phyloP scores from a whole-genome alignment of 2,329 filamentous ascomycete genomes.

The Penicillium sp. region DNA sequence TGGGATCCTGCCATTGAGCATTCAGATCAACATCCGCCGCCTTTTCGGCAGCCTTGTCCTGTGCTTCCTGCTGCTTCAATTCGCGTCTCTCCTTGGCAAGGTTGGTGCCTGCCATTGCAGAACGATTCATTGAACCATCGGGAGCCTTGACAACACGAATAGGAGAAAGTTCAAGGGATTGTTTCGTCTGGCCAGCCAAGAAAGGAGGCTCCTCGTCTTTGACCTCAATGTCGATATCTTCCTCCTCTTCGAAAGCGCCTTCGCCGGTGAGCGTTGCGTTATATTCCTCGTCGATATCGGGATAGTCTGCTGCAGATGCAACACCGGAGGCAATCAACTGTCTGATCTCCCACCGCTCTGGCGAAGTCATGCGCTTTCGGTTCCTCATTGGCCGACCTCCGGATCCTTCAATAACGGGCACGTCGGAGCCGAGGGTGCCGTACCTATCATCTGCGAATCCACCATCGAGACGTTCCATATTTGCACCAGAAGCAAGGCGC shows the following conservation, averaged over 20 bases:
- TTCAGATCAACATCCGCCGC: constrained; percentile 76
- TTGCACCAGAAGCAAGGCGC: constrained; percentile 83
- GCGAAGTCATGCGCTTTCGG: constrained; percentile 92
- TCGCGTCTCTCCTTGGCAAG: constrained; percentile 89
- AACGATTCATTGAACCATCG: constrained; percentile 95
- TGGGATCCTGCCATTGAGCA: constrained; percentile 94
- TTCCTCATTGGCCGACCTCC: constrained; percentile 58
- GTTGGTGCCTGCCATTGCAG: constrained; percentile 88
- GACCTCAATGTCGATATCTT: constrained; percentile 96
- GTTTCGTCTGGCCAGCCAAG: constrained; percentile 91
- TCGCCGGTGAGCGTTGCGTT: constrained; percentile 83
- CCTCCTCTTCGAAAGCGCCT: constrained; percentile 84
- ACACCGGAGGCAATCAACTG: constrained; percentile 95
- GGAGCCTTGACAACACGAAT: constrained; percentile 97
- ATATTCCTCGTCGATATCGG: constrained; percentile 91
- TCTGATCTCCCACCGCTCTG: constrained; percentile 95
- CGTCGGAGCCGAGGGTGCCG: constrained; percentile 51
- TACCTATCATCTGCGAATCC: constrained; percentile 55
- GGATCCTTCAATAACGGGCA: constrained; percentile 65
- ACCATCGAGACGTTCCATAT: constrained; percentile 77
- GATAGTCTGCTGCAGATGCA: constrained; percentile 88
- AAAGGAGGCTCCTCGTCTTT: constrained; percentile 96
- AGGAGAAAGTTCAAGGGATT: constrained; percentile 89
- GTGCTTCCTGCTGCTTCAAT: constrained; percentile 80
- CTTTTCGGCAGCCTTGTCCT: constrained; percentile 73